Percentiles rank a stretch among this genome's conserved stretches.
Evolutionary conservation across 768 basidiomycete species (phyloP).

Genomic region (Mycena venus): DNA sequence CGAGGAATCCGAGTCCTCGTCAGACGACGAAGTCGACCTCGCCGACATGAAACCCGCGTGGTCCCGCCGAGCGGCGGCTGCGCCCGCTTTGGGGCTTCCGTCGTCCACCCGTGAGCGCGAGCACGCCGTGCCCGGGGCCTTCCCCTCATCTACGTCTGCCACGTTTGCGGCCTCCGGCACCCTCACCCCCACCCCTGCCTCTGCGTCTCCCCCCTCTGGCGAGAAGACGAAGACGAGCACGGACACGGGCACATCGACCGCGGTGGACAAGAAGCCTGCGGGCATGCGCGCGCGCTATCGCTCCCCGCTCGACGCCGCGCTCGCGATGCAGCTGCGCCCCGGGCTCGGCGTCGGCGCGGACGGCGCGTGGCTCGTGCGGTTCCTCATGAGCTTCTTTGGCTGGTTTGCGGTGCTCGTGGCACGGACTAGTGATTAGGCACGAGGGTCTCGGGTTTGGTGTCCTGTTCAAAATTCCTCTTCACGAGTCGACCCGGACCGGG

Average conservation of each 20-base stretch:
- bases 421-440: constrained; percentile 44
- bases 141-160: constrained; percentile 33
- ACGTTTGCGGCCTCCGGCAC: too few species aligned
- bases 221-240: neutral
- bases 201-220: neutral
- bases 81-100: constrained; percentile 55
- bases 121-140: constrained; percentile 20
- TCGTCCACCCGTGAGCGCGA: neutral
- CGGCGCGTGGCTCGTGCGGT: constrained; percentile 84
- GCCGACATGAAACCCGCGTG: constrained; percentile 45
- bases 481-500: too few species aligned
- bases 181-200: too few species aligned
- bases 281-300: constrained; percentile 46
- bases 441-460: too few species aligned
- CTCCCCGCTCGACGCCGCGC: constrained; percentile 73
- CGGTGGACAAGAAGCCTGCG: constrained; percentile 17
- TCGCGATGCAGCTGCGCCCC: constrained; percentile 84
- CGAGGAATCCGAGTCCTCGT: neutral
- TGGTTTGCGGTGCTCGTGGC: constrained; percentile 77
- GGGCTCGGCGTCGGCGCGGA: constrained; percentile 80
- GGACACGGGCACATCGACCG: neutral
- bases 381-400: constrained; percentile 84
- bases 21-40: neutral
- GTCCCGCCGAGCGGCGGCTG: constrained; percentile 59
- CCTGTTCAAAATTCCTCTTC: neutral